Evolutionary conservation across 495 filamentous ascomycete genomes (phyloP), one percentile per base, ranked within the genome.

Genomic region (Bombardia bombarda): DNA sequence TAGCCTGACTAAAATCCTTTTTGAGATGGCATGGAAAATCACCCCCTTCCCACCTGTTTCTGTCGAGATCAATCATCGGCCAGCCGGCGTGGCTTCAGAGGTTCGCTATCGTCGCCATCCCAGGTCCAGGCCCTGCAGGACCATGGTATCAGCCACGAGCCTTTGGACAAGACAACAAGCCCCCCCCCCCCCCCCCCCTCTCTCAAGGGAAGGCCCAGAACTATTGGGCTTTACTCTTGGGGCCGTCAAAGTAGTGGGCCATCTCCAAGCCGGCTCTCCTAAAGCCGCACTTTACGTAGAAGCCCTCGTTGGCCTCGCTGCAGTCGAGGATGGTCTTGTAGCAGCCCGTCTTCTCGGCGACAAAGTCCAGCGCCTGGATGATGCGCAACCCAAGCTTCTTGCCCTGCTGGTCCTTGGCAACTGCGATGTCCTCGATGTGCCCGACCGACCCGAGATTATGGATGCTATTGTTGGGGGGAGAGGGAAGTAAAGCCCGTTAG

Each of bases 261-360:
- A 98, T 98, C 65, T 98, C 87, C 40, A 96, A 65, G 7, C 92
- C 92, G 19, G 89, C 93, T 35, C 89, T 72, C 66, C 87, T 86
- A 64, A 93, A 97, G 32, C 90, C 93, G 61, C 92, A 98, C 76
- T 98, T 98, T 52, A 95, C 78, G 62, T 98, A 98, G 72, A 98
- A 98, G 13, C 89, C 92, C 67, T 95, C 88, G 62, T 98, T 98
- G 51, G 84, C 70, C 54, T 74, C 72, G 59, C 66, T 72, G 57
- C 72, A 77, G 56, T 75, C 73, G 44, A 70, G 62, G 52, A 79
- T 70, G 57, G 83, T 85, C 79, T 95, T 96, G 65, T 95, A 96
- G 67, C 87, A 94, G 19, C 87, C 89, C 38, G 87, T 82, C 53
- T 86, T 75, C 54, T 82, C 76, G 42, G 87, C 87, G 44, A 96